Base-by-base conservation (phyloP, 164 flowering plant species). In the Cinnamomum micranthum region DNA sequence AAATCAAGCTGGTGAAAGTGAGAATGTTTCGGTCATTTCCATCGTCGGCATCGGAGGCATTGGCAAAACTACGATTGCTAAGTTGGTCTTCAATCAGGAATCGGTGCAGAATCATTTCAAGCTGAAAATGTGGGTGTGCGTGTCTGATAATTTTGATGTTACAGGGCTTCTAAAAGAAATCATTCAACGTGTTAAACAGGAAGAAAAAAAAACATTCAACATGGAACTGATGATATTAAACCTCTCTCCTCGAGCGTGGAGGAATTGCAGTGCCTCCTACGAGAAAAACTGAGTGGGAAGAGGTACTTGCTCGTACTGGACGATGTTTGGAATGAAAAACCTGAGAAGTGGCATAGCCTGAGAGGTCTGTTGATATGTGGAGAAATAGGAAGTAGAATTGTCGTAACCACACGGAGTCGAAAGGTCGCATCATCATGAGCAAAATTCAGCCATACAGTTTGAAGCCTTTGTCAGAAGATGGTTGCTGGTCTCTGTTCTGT, bases 21-120 rank as follows among this genome's bases (percentile, higher is more conserved):
- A 24, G 6, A 52, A 51, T 24, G 3, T 28, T 50, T 25, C 50
- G 10, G 73, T 75, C 1, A 24, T 76, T 41, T n/a, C 78, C 7
- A 65, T 76, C 19, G 70, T 70, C 6, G 78, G 74, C 14, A 27
- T 71, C 2, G 78, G 74, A 0, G 78, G 78, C 7, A 11, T 63
- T 14, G 78, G 78, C 19, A 76, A 76, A 52, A 76, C 78, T 3
- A 70, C 74, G 3, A 35, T 76, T 12, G 78, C 70, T 13, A 60
- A 65, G 27, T 20, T 62, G 5, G 69, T 65, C 10, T 76, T 47
- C 33, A 71, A 71, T 28, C 25, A 65, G 15, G 51, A 65, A 11
- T 17, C 4, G 23, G n/a, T 65, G 2, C 12, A 65, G 19, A 1
- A 28, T 12, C n/a, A 66, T 9, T 76, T 76, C n/a, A 14, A 50